phyloP scores from a whole-genome alignment of 148 eudicot species.

The Euryodendron excelsum region DNA sequence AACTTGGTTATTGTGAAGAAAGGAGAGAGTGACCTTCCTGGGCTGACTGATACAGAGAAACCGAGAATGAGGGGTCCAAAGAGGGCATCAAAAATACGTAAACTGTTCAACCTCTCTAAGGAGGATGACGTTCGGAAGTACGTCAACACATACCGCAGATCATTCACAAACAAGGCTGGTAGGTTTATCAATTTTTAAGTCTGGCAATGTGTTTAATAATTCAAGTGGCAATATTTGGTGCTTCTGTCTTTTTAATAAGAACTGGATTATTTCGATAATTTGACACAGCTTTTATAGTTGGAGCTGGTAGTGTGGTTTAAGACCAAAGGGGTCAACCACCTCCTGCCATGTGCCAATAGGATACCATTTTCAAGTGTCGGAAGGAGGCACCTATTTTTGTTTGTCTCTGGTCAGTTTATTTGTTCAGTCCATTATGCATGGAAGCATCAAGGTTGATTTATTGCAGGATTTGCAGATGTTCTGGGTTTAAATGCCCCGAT shows the following conservation, averaged over 20 bases:
- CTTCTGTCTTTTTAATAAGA: not conserved
- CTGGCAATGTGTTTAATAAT: not conserved
- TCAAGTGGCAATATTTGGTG: not conserved
- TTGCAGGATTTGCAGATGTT: not conserved
- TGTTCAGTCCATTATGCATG: not conserved
- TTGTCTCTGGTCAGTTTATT: not conserved
- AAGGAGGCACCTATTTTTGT: not conserved
- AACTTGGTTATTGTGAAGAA: conserved; percentile 15
- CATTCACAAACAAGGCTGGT: conserved; percentile 5
- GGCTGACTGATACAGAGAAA: not conserved
- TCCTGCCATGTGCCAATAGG: not conserved
- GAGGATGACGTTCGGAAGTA: not conserved
- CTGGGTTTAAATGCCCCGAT: not conserved
- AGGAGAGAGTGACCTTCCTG: not conserved
- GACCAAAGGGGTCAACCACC: not conserved
- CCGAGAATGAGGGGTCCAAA: conserved; percentile 7
- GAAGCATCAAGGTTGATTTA: not conserved
- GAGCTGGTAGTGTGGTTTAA: not conserved
- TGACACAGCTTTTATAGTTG: not conserved
- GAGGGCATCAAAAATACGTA: not conserved
- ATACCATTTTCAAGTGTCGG: not conserved
- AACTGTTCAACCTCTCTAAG: conserved; percentile 1
- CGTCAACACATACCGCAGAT: not conserved
- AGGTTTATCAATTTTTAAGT: not conserved
- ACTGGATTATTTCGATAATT: not conserved